Percentiles rank a stretch among this genome's conserved stretches.
phyloP scores from a whole-genome alignment of 1,284 basidiomycete species.

The Inonotus obliquus region DNA sequence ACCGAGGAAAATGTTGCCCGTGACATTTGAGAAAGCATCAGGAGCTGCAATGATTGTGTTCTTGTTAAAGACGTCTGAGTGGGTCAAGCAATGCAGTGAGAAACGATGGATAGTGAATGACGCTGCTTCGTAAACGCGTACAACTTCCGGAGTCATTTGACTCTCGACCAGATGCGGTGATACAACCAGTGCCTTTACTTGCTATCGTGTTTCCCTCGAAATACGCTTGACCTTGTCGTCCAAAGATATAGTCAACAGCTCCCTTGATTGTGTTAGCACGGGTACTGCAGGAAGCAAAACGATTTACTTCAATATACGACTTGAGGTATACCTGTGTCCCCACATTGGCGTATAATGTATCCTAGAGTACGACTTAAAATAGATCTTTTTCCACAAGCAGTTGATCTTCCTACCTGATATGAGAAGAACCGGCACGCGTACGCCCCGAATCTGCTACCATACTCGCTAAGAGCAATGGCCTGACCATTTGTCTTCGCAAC shows the following conservation, averaged over 20 bases:
- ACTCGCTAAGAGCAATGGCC: constrained; percentile 51
- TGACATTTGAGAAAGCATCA: constrained; percentile 35
- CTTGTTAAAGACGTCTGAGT: constrained; percentile 41
- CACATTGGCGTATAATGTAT: constrained; percentile 37
- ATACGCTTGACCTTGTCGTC: constrained; percentile 36
- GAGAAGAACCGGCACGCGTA: constrained; percentile 51
- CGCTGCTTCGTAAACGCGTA: no score
- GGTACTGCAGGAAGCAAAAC: constrained; percentile 15
- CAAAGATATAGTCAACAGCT: constrained; percentile 52
- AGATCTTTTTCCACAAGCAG: not conserved
- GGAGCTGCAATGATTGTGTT: constrained; percentile 45
- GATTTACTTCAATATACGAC: constrained; percentile 41
- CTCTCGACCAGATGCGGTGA: constrained; percentile 49
- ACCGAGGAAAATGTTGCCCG: constrained; percentile 40
- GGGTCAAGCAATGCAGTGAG: not conserved
- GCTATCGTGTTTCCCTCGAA: constrained; percentile 45
- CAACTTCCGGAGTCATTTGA: constrained; percentile 45
- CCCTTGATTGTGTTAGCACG: constrained; percentile 36
- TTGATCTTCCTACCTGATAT: constrained; percentile 38
- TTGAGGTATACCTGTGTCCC: constrained; percentile 47
- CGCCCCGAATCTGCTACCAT: constrained; percentile 44
- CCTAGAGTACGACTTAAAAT: constrained; percentile 21
- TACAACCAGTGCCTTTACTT: constrained; percentile 35
- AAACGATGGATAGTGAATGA: not conserved
- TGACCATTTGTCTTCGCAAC: constrained; percentile 34